Base-by-base conservation (phyloP, 164 flowering plant genomes). In the Berberis vulgaris region DNA sequence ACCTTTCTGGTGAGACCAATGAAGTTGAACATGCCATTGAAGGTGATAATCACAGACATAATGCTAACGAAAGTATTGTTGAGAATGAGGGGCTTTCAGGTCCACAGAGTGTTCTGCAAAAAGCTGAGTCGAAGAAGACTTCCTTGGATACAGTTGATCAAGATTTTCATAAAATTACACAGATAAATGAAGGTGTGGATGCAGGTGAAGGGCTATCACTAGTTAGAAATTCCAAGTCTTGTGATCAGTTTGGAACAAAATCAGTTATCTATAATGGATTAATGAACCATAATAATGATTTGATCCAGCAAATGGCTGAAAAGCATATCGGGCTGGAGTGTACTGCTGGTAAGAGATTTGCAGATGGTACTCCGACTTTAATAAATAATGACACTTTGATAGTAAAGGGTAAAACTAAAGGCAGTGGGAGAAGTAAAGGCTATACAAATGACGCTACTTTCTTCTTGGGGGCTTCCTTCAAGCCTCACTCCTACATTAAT, bases 401-500 rank as follows among this genome's bases (percentile, higher is more conserved):
- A 56, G 65, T 50, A 58, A 80, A 58, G 54, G 71, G 39, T 62
- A 59, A 65, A 45, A 55, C 5, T 56, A 43, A 57, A 42, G 71
- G n/a, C 66, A 57, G 62, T 65, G 70, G 71, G 58, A 79, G 42
- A 56, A 54, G 60, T 47, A 69, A 62, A 13, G 67, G 65, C 62
- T 68, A 61, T 49, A 43, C 52, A 7, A 49, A 59, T n/a, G 61
- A 45, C 59, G 72, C 57, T 41, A 61, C 61, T 71, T 52, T 60
- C 26, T 84, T 76, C 68, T 73, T 69, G 78, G 97, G 97, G 0
- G 63, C 81, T 43, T 61, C 59, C 43, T 91, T 85, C 64, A 86
- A 83, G 69, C 79, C 85, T 60, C 74, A 81, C 61, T 69, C 80
- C 41, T 95, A 91, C 53, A 52, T 76, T 46, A 95, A 95, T 80